Evolutionary conservation across 1,284 basidiomycete genomes (phyloP).

Genomic region (Sanghuangporus sanghuang): DNA sequence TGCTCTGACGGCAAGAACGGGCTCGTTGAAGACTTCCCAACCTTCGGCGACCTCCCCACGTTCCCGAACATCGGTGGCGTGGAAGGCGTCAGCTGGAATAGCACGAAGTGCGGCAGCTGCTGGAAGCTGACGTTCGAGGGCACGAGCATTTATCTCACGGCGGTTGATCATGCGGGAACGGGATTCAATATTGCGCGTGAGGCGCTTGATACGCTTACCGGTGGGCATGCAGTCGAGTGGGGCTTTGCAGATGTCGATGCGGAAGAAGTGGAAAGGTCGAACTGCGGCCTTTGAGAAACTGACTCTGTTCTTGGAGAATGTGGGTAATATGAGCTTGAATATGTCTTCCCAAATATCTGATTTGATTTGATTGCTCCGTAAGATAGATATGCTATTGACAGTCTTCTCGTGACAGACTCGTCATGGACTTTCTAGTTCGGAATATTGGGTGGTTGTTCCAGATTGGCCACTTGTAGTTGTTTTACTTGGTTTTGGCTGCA

Average conservation of each 20-base stretch:
- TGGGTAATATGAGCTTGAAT: background rate
- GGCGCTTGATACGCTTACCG: constrained; percentile 31
- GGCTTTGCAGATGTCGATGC: constrained; percentile 25
- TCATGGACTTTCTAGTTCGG: too few relatives aligned
- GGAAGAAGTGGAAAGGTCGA: constrained; percentile 14
- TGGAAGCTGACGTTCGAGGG: constrained; percentile 28
- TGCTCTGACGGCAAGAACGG: constrained; percentile 31
- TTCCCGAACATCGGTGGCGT: constrained; percentile 32
- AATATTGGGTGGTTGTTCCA: too few relatives aligned
- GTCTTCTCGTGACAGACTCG: too few relatives aligned
- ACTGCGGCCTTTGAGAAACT: constrained; percentile 16
- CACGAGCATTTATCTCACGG: constrained; percentile 26
- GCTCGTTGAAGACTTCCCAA: constrained; percentile 27
- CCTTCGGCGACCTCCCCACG: constrained; percentile 26
- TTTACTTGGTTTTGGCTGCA: too few relatives aligned
- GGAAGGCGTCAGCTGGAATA: constrained; percentile 26
- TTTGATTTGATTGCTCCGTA: too few relatives aligned
- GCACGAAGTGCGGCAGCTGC: constrained; percentile 30
- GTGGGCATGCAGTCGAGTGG: constrained; percentile 19
- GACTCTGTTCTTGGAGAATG: background rate
- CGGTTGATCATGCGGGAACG: constrained; percentile 27
- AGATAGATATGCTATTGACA: too few relatives aligned
- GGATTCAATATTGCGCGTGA: constrained; percentile 31
- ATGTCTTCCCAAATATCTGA: too few relatives aligned
- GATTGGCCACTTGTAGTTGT: too few relatives aligned